Percentiles rank a stretch among this genome's conserved stretches.
phyloP scores from a whole-genome alignment of 306 rosid genomes.

The Hippophae tibetana region DNA sequence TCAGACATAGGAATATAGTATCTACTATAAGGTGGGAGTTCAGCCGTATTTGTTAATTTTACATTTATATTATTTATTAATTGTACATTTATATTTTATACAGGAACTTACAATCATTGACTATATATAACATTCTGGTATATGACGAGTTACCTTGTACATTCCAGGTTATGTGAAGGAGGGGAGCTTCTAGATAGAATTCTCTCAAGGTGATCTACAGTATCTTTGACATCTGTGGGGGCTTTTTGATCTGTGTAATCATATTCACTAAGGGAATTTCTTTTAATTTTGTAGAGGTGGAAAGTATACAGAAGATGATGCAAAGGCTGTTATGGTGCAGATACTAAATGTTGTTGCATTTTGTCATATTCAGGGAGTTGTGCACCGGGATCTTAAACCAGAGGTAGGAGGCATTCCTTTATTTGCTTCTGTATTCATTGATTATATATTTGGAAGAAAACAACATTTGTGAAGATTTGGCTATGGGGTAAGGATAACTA shows the following conservation, averaged over 20 bases:
- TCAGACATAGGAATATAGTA: background rate
- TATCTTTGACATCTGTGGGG: background rate
- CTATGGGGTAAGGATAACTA: background rate
- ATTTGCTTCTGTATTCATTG: conserved; percentile 1
- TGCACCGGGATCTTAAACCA: conserved; percentile 99
- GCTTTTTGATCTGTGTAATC: conserved; percentile 10
- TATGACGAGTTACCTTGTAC: conserved; percentile 3
- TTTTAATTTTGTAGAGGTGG: conserved; percentile 61
- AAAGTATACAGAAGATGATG: conserved; percentile 94
- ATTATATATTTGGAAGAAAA: background rate
- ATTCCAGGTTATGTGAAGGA: conserved; percentile 97
- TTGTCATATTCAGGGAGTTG: conserved; percentile 99
- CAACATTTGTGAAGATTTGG: background rate
- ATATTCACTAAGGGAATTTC: conserved; percentile 16
- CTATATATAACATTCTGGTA: background rate
- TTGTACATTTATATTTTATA: background rate
- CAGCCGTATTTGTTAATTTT: background rate
- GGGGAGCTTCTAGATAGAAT: conserved; percentile 97
- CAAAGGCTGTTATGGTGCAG: conserved; percentile 89
- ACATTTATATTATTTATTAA: background rate
- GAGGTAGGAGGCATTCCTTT: conserved; percentile 48
- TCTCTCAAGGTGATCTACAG: conserved; percentile 65
- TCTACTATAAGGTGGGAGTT: background rate
- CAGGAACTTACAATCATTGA: background rate
- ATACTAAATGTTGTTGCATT: conserved; percentile 88